Percentiles rank a stretch among this genome's conserved stretches.
Evolutionary conservation across 805 yeast genomes (phyloP).

Genomic region (Lachancea thermotolerans): DNA sequence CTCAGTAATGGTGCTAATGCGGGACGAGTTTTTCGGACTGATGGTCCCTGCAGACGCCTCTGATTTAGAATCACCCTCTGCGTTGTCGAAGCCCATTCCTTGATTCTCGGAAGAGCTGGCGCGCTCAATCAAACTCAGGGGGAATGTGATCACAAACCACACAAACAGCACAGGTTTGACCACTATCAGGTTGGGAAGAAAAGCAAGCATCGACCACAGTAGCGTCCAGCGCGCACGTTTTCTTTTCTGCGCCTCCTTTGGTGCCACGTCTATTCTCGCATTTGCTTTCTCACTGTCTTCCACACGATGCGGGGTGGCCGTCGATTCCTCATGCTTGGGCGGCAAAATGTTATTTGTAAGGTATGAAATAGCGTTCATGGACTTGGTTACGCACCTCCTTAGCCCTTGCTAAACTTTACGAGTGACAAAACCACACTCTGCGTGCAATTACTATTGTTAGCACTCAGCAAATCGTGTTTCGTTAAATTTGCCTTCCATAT

Average conservation of each 20-base stretch:
- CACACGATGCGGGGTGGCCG: neutral
- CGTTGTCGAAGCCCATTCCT: too few relatives aligned
- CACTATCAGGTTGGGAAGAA: slow-evolving; percentile 44
- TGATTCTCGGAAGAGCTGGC: neutral
- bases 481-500: too few relatives aligned
- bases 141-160: slow-evolving; percentile 51
- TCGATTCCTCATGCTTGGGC: slow-evolving; percentile 4
- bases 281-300: neutral
- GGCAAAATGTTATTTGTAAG: slow-evolving; percentile 7
- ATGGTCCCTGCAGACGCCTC: too few relatives aligned
- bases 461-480: too few relatives aligned
- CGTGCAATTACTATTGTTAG: too few relatives aligned
- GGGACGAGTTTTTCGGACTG: neutral
- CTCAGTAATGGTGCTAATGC: slow-evolving; percentile 6
- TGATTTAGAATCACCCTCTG: too few relatives aligned
- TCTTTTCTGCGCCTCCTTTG: neutral
- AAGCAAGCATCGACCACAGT: slow-evolving; percentile 33
- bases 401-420: too few relatives aligned
- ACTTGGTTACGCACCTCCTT: neutral
- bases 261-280: neutral
- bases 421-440: too few relatives aligned
- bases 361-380: slow-evolving; percentile 11
- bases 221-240: slow-evolving; percentile 4
- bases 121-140: slow-evolving; percentile 40
- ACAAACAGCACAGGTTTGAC: slow-evolving; percentile 45